Evolutionary conservation across 108 stramenopile species (phyloP), one percentile per base, ranked within the genome.

Genomic region (Skeletonema marinoi): DNA sequence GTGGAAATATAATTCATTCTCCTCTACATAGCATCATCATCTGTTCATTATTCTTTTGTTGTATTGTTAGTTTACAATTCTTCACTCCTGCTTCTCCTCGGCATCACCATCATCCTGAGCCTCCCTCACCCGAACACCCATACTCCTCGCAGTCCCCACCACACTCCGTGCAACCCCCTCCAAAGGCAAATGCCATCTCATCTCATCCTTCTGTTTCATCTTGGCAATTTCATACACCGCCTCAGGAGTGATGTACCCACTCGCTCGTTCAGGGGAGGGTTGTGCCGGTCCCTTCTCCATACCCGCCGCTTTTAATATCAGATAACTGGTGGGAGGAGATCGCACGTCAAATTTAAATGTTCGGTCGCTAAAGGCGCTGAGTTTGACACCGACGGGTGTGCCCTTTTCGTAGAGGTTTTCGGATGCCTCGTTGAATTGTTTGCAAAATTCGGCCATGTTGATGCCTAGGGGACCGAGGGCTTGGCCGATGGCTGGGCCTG

Each of bases 391-490:
- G 3, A 96, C 39, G 11, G 94, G 91, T 13, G 85, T 90, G 32
- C 90, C 91, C 38, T 79, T 87, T 83, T 86, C 85, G 73, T 89
- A 93, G 61, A 85, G 78, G 29, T 68, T 71, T 74, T 85, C 89
- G 17, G 95, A 90, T 42, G 75, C 74, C 33, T 92, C 97, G 77
- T 98, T 98, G 78, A 98, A 98, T 62, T 96, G 90, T 78, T 95
- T 94, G 87, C 95, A 96, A 69, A 98, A 98, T 70, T 97, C 92
- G 42, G 93, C 93, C 96, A 98, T 98, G 89, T 98, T 98, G 71
- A 98, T 92, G 54, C 96, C 97, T 29, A 98, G 83, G 1, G 97
- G 97, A 75, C 97, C 97, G 50, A 98, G 85, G 29, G 97, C 93
- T 85, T 98, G 96, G 35, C 97, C 97, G 66, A 98, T 92, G 50